Conservation (phyloP, 768 basidiomycete genomes). For the Calocera cornea region DNA sequence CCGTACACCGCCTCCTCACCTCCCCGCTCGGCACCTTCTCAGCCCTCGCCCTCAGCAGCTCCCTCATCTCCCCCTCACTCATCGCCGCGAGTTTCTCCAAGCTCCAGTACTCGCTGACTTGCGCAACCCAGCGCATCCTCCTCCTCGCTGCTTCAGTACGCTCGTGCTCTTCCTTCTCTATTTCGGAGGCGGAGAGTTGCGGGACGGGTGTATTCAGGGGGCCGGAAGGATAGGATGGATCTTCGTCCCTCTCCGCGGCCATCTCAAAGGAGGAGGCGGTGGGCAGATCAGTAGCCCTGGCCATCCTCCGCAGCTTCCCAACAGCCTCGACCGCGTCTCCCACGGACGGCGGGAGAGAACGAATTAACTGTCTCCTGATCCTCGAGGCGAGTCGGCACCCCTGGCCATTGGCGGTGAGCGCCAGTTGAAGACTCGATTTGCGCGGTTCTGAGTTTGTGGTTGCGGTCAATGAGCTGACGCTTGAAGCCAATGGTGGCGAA, state of each 20-base stretch:
- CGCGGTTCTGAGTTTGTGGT: constrained; percentile 4
- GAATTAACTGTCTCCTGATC: constrained; percentile 68
- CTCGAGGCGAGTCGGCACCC: constrained; percentile 77
- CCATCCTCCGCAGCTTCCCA: constrained; percentile 49
- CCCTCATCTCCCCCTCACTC: constrained; percentile 51
- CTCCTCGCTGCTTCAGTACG: constrained; percentile 29
- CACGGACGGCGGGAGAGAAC: constrained; percentile 53
- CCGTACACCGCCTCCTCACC: constrained; percentile 6
- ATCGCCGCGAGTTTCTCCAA: constrained; percentile 59
- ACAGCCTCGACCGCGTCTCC: constrained; percentile 65
- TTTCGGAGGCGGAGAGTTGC: not conserved
- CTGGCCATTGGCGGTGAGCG: constrained; percentile 79
- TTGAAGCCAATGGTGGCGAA: constrained; percentile 9
- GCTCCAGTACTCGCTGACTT: constrained; percentile 95
- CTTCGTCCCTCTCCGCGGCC: constrained; percentile 29
- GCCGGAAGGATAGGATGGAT: constrained; percentile 7
- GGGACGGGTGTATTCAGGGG: constrained; percentile 23
- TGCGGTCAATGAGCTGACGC: constrained; percentile 4
- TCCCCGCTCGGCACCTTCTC: constrained; percentile 4
- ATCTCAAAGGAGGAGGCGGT: constrained; percentile 7
- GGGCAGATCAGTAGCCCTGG: constrained; percentile 23
- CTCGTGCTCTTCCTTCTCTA: constrained; percentile 16
- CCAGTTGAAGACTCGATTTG: constrained; percentile 36
- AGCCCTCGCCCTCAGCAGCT: constrained; percentile 32
- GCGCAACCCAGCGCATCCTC: constrained; percentile 84